A percentile compares a stretch with the other conserved stretches of the same genome.
These are phyloP conservation scores for Candida parachauliodes DNA, from an alignment of 805 yeast species.

Conservation along the genomic window DNA sequence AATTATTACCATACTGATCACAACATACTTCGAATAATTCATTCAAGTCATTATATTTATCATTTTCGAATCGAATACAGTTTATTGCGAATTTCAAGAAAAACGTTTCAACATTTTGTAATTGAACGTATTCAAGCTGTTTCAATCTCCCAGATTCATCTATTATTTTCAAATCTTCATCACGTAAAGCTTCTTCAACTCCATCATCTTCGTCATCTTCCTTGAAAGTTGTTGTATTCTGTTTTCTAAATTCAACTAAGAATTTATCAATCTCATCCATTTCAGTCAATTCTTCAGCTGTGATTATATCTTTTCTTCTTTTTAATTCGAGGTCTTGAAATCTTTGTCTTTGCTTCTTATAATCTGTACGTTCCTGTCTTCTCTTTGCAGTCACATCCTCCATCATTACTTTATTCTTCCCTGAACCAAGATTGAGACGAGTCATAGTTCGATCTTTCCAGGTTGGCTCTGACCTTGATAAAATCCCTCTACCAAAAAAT, in stretches of 20 bases:
- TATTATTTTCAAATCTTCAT: slow-evolving; percentile 12
- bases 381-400: slow-evolving; percentile 79
- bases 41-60: slow-evolving; percentile 15
- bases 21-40: slow-evolving; percentile 26
- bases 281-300: slow-evolving; percentile 18
- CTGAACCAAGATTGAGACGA: slow-evolving; percentile 43
- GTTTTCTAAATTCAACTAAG: slow-evolving; percentile 17
- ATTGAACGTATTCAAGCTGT: slow-evolving; percentile 52
- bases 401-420: slow-evolving; percentile 30
- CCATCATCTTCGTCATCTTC: slow-evolving; percentile 11
- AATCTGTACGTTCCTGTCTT: slow-evolving; percentile 65
- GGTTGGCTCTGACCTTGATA: slow-evolving; percentile 89
- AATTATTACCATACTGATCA: slow-evolving; percentile 7
- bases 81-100: slow-evolving; percentile 62
- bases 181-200: slow-evolving; percentile 11
- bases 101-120: slow-evolving; percentile 72
- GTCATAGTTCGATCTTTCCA: slow-evolving; percentile 70
- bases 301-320: slow-evolving; percentile 25
- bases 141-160: slow-evolving; percentile 14
- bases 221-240: slow-evolving; percentile 7
- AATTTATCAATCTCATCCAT: slow-evolving; percentile 15
- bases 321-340: slow-evolving; percentile 49
- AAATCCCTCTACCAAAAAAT: slow-evolving; percentile 88
- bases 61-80: slow-evolving; percentile 33
- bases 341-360: slow-evolving; percentile 63